phyloP scores from a whole-genome alignment of 805 yeast species.

The Lipomyces starkeyi region DNA sequence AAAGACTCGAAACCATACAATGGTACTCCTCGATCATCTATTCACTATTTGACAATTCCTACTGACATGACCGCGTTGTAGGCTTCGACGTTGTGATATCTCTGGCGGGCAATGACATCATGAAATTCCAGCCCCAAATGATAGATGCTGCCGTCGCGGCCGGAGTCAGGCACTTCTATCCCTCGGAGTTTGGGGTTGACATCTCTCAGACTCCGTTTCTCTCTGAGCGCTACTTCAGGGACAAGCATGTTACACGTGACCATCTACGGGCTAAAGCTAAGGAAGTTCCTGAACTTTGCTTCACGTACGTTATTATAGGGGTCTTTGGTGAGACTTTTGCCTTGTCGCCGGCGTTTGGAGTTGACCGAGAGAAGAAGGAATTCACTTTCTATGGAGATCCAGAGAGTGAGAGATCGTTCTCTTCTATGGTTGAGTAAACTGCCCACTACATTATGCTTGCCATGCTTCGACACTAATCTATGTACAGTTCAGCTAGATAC shows the following conservation, averaged over 20 bases:
- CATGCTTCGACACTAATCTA: not conserved
- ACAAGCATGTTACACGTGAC: not conserved
- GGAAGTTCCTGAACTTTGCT: not conserved
- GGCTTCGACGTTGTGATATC: not conserved
- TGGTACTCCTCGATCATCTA: not conserved
- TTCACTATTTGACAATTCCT: not conserved
- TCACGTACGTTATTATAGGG: not conserved
- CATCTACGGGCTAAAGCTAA: not conserved
- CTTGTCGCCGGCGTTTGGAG: not conserved
- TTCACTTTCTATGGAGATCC: not conserved
- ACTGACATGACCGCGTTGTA: not conserved
- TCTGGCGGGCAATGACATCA: not conserved
- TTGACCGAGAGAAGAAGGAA: not conserved
- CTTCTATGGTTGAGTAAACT: conserved; percentile 3
- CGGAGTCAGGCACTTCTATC: not conserved
- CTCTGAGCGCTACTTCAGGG: not conserved
- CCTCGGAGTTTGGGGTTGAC: not conserved
- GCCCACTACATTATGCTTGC: conserved; percentile 1
- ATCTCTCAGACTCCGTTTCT: not conserved
- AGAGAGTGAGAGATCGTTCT: not conserved
- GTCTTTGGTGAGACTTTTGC: not conserved
- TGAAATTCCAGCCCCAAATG: not conserved
- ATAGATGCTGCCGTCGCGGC: not conserved
- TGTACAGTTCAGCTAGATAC: conserved; percentile 1
- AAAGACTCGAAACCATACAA: not conserved